A percentile compares a stretch with the other conserved stretches of the same genome.
phyloP scores from a whole-genome alignment of 305 asterid species.

The Fraxinus dipetala region DNA sequence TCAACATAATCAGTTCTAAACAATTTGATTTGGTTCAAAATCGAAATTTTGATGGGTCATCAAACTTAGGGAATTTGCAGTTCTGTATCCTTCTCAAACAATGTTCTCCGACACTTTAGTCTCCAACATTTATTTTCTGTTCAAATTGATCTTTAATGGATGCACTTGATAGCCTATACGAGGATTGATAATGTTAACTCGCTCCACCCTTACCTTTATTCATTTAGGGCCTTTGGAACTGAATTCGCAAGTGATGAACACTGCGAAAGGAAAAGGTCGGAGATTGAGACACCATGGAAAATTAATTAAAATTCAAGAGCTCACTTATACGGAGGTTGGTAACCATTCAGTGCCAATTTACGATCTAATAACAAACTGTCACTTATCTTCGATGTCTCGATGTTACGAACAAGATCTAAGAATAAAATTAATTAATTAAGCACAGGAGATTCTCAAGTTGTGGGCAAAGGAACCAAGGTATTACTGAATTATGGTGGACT shows the following conservation, averaged over 20 bases:
- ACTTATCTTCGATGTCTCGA: not conserved
- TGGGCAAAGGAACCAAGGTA: too few relatives aligned
- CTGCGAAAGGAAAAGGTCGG: not conserved
- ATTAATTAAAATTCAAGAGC: not conserved
- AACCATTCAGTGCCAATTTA: not conserved
- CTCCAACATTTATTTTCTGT: not conserved
- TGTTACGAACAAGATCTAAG: not conserved
- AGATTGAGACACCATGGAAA: not conserved
- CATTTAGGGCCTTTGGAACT: not conserved
- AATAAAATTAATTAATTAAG: too few relatives aligned
- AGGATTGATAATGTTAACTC: not conserved
- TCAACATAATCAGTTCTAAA: not conserved
- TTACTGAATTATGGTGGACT: too few relatives aligned
- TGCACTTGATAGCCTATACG: not conserved
- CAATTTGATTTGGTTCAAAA: not conserved
- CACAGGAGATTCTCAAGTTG: too few relatives aligned
- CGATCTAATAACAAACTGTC: not conserved
- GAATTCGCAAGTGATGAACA: not conserved
- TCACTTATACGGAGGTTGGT: not conserved
- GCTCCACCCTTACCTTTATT: not conserved
- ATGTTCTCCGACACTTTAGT: not conserved
- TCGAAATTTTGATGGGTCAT: not conserved
- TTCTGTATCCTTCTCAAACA: not conserved
- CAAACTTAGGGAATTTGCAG: not conserved
- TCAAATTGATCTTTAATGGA: not conserved